These are phyloP conservation scores for Saccharomycopsis selenospora DNA, from an alignment of 805 yeast genomes.

Conservation along the genomic window DNA sequence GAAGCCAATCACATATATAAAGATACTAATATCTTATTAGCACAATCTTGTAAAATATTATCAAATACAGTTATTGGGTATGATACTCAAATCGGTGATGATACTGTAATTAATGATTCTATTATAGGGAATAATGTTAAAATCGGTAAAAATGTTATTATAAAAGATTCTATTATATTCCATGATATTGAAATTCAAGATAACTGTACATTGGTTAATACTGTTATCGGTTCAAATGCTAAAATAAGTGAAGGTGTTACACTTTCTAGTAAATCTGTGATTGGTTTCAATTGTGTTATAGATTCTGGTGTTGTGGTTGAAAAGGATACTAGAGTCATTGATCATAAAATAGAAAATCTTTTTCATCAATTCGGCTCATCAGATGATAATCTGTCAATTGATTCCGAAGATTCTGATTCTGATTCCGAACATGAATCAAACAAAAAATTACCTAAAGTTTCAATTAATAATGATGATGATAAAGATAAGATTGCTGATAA, in stretches of 20 bases:
- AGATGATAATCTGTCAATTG: slow-evolving; percentile 9
- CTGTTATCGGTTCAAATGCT: slow-evolving; percentile 67
- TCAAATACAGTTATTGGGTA: slow-evolving; percentile 73
- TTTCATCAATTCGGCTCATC: slow-evolving; percentile 4
- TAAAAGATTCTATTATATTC: slow-evolving; percentile 81
- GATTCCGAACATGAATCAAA: background rate
- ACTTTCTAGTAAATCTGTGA: slow-evolving; percentile 63
- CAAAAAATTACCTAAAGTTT: slow-evolving; percentile 24
- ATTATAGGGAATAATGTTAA: slow-evolving; percentile 81
- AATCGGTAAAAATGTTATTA: slow-evolving; percentile 69
- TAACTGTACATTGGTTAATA: slow-evolving; percentile 45
- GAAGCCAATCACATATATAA: slow-evolving; percentile 84
- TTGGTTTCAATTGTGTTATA: slow-evolving; percentile 69
- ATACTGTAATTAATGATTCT: slow-evolving; percentile 55
- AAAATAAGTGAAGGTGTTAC: slow-evolving; percentile 44
- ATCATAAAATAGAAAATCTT: slow-evolving; percentile 21
- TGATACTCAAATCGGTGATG: slow-evolving; percentile 68
- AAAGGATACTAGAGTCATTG: slow-evolving; percentile 44
- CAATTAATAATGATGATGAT: slow-evolving; percentile 33
- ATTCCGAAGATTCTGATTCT: slow-evolving; percentile 17
- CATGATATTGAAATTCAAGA: slow-evolving; percentile 71
- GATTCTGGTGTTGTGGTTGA: slow-evolving; percentile 46
- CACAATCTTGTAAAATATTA: slow-evolving; percentile 78
- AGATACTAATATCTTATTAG: slow-evolving; percentile 80
- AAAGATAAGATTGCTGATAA: slow-evolving; percentile 31